phyloP scores from a whole-genome alignment of 805 yeast species.

The Hanseniaspora guilliermondii region DNA sequence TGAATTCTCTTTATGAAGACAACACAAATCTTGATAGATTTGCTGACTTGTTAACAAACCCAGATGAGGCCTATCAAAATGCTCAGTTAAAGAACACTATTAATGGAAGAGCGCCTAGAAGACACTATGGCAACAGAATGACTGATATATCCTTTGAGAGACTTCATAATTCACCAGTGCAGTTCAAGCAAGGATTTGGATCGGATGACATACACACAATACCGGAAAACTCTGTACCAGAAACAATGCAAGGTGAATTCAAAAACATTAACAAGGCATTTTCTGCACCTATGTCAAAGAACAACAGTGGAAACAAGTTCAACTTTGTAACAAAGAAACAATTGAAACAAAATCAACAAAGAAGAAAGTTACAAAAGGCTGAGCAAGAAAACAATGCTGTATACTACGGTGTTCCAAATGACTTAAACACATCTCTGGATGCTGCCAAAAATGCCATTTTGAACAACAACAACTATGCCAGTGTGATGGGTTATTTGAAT shows the following conservation, averaged over 20 bases:
- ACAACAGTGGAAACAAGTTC: background rate
- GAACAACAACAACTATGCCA: slow-evolving; percentile 8
- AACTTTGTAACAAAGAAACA: slow-evolving; percentile 10
- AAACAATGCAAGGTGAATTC: background rate
- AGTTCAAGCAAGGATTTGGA: background rate
- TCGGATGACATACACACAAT: slow-evolving; percentile 1
- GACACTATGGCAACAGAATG: background rate
- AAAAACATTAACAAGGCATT: background rate
- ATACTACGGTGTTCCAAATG: background rate
- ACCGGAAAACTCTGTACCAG: background rate
- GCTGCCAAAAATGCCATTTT: background rate
- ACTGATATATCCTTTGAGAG: background rate
- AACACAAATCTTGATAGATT: slow-evolving; percentile 9
- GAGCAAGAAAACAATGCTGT: background rate
- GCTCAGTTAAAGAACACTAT: background rate
- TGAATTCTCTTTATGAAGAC: slow-evolving; percentile 10
- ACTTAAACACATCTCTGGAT: background rate
- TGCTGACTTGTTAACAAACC: background rate
- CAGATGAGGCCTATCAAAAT: slow-evolving; percentile 6
- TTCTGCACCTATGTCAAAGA: background rate
- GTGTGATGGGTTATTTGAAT: slow-evolving; percentile 11
- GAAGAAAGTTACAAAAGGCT: background rate
- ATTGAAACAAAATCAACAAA: background rate
- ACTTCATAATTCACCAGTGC: slow-evolving; percentile 4
- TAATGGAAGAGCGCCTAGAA: background rate